Evolutionary conservation across 164 flowering plant genomes (phyloP), one percentile per base, ranked within the genome.

Genomic region (Vitis riparia): DNA sequence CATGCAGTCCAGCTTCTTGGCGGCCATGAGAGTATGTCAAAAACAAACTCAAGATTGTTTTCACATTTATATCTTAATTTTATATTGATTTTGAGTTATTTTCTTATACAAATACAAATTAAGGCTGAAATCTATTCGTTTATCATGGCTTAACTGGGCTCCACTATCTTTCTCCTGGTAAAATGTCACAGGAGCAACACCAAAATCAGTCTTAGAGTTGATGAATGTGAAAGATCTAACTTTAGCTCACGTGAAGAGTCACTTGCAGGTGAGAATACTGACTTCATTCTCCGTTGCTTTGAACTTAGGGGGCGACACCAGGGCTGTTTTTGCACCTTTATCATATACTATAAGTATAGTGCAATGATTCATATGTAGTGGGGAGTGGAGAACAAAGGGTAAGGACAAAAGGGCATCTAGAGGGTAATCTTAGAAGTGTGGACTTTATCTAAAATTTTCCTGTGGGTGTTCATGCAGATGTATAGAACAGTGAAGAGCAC

Each of bases 1-100:
- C 99, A 93, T 58, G 96, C 98, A 0, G 98, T 95, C 29, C 93
- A 91, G 86, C 94, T 95, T 50, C 97, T 95, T 30, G 99, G 99
- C 5, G 99, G 99, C 67, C 98, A 95, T 85, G 98, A 92, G 75
- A 88, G 99, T 94, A 89, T 73, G 79, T 8, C 11, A 37, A 37
- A 37, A 37, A 37, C 44, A 37, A 37, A 37, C 56, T 11, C 48
- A 48, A 27, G 55, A 7, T 17, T 5, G 64, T 11, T 51, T 29
- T 5, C 8, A 13, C n/a, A 67, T 53, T 5, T 5, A 48, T 51
- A 72, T 62, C 16, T 68, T 63, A 30, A 52, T 58, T 32, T 71
- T 7, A 0, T 27, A 9, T 65, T 12, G 17, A 3, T 27, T 50
- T 51, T 37, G 5, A 6, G 13, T 19, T 17, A 19, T 3, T 44